phyloP scores from a whole-genome alignment of 108 stramenopile genomes.

The Cyclotella cryptica region DNA sequence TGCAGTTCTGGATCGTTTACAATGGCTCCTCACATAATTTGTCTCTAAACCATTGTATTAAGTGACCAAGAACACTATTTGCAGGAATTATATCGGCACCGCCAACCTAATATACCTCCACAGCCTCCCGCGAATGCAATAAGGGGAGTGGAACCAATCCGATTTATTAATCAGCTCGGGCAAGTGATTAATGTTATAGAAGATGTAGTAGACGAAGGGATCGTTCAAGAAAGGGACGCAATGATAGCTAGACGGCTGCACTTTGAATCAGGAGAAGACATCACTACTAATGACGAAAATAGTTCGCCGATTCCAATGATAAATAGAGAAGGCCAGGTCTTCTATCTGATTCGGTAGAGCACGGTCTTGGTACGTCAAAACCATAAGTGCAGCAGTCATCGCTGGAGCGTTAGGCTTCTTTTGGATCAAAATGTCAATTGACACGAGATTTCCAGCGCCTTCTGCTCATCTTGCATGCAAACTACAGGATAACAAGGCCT shows the following conservation, averaged over 20 bases:
- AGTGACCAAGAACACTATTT: slow-evolving; percentile 9
- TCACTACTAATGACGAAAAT: not conserved
- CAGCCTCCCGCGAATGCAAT: not conserved
- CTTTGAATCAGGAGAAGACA: not conserved
- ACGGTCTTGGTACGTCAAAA: too few relatives aligned
- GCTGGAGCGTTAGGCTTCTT: too few relatives aligned
- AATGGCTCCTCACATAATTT: not conserved
- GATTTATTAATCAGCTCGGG: not conserved
- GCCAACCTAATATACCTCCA: not conserved
- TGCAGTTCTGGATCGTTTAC: not conserved
- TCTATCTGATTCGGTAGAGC: slow-evolving; percentile 7
- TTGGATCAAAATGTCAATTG: too few relatives aligned
- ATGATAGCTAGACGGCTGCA: not conserved
- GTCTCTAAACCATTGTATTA: not conserved
- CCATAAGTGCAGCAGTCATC: too few relatives aligned
- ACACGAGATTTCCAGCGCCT: too few relatives aligned
- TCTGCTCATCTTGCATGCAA: too few relatives aligned
- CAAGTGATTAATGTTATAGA: not conserved
- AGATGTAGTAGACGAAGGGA: not conserved
- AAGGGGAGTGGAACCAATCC: not conserved
- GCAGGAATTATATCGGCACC: not conserved
- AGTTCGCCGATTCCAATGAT: not conserved
- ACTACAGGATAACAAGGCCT: too few relatives aligned
- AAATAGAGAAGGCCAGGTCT: not conserved
- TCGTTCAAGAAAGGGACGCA: not conserved